A percentile compares a stretch with the other conserved stretches of the same genome.
These are phyloP conservation scores for Pulicaria dysenterica DNA, from an alignment of 129 eudicot species.

Conservation along the genomic window DNA sequence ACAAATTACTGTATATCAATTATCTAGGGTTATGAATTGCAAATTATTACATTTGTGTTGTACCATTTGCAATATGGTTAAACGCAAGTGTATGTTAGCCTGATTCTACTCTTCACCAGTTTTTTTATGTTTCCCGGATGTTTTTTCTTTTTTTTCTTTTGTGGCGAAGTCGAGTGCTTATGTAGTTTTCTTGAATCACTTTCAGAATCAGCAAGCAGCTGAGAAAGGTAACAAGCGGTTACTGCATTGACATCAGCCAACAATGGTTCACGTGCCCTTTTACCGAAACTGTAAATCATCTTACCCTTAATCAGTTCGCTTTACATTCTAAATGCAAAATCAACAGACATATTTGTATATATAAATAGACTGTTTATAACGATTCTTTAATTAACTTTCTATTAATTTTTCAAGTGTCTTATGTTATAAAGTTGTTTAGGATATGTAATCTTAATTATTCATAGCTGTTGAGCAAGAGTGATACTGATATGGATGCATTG, in stretches of 20 bases:
- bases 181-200: background rate
- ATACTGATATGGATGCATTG: no score
- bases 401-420: no score
- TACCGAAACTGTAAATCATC: constrained; percentile 38
- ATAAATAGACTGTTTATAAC: background rate
- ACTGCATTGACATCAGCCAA: constrained; percentile 10
- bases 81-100: background rate
- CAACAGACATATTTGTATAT: background rate
- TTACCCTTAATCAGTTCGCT: background rate
- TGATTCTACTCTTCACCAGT: background rate
- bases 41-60: background rate
- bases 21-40: background rate
- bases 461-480: no score
- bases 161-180: background rate
- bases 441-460: no score
- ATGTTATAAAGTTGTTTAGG: no score
- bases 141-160: background rate
- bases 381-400: no score
- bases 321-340: background rate
- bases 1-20: background rate
- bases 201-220: background rate
- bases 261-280: constrained; percentile 34
- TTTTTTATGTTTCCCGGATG: background rate
- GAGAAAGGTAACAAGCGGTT: constrained; percentile 1
- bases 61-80: background rate